phyloP scores from a whole-genome alignment of 139 green algal genomes.

The Volvox africanus region DNA sequence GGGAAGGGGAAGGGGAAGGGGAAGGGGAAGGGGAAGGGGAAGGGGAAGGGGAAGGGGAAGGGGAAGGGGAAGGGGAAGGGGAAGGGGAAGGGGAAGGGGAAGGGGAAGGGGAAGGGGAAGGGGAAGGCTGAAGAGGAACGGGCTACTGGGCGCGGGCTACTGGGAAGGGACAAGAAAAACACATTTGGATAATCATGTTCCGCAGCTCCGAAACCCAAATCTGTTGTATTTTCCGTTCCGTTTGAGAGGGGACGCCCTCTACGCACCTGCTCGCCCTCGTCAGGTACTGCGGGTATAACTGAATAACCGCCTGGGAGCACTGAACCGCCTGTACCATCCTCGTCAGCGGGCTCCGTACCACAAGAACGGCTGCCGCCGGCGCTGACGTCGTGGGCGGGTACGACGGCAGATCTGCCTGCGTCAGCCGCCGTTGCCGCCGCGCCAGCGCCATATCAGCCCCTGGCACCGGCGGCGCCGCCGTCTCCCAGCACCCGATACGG shows the following conservation, averaged over 20 bases:
- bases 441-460: not conserved
- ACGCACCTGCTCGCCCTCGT: not conserved
- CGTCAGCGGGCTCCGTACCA: conserved; percentile 2
- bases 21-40: too few relatives aligned
- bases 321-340: conserved; percentile 17
- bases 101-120: too few relatives aligned
- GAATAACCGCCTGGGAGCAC: conserved; percentile 30
- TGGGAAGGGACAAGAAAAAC: too few relatives aligned
- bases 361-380: not conserved
- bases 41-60: too few relatives aligned
- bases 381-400: not conserved
- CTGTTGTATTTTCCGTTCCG: not conserved
- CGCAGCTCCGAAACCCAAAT: not conserved
- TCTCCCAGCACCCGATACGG: not conserved
- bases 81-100: too few relatives aligned
- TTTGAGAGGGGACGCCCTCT: not conserved
- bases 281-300: conserved; percentile 26
- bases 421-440: not conserved
- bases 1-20: too few relatives aligned
- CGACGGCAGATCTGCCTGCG: not conserved
- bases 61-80: too few relatives aligned
- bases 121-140: too few relatives aligned
- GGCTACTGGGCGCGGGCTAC: too few relatives aligned
- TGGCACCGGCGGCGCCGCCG: not conserved
- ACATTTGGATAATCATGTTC: too few relatives aligned